Percentiles rank a stretch among this genome's conserved stretches.
Conservation (phyloP, 495 filamentous ascomycete species). For the Aspergillus diversus region DNA sequence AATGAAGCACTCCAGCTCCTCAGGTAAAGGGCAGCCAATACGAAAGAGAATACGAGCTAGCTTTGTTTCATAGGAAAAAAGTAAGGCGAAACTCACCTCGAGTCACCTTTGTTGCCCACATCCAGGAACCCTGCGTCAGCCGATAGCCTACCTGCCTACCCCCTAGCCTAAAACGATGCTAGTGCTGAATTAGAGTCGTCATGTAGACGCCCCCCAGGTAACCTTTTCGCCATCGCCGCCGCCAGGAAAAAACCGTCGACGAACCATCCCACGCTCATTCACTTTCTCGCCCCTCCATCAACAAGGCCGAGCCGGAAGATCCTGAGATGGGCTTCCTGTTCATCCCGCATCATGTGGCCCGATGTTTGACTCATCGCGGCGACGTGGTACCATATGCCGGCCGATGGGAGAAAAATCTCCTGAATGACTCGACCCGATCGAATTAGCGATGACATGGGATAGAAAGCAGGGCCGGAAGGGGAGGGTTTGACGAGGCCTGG, state of each 20-base stretch:
- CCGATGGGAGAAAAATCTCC: background rate
- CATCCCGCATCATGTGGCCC: background rate
- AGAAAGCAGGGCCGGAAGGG: background rate
- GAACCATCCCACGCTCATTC: background rate
- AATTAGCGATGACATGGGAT: too few species aligned
- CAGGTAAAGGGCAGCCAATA: too few species aligned
- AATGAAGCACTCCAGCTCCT: too few species aligned
- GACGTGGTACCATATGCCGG: constrained; percentile 9
- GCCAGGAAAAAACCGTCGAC: background rate
- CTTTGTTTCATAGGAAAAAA: too few species aligned
- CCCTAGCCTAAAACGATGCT: background rate
- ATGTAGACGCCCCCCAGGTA: background rate
- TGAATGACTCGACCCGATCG: too few species aligned
- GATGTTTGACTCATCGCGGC: constrained; percentile 3
- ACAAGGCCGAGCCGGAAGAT: background rate
- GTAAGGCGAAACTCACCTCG: too few species aligned
- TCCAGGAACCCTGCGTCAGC: constrained; percentile 1
- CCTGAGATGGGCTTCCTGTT: background rate
- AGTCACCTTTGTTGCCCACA: background rate
- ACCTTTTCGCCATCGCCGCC: background rate
- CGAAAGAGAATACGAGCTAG: too few species aligned
- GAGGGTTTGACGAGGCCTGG: too few species aligned
- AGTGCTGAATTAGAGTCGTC: background rate
- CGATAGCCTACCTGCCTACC: background rate
- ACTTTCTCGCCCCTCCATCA: too few species aligned